Base-by-base conservation (phyloP, 2,329 filamentous ascomycete species). In the Scytalidium lignicola region DNA sequence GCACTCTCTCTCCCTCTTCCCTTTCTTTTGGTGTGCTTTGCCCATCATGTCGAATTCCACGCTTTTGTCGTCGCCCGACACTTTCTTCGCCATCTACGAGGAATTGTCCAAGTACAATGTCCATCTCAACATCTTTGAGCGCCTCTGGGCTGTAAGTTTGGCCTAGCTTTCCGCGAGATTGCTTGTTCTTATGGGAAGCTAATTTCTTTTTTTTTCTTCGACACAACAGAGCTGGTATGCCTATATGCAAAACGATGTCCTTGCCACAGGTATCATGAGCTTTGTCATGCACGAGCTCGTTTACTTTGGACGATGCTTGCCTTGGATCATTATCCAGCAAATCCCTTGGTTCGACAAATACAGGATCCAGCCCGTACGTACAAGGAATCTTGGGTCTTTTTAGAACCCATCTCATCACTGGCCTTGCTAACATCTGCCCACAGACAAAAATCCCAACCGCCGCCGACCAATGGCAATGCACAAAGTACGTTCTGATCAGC, bases 191-290 rank as follows among this genome's bases (percentile, higher is more conserved):
- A 18, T 10, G 10, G 9, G 41, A 20, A 15, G 49, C 53, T 58
- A 49, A 58, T 43, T 43, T 26, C 10, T 26, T 10, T 6, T 52
- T 43, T 43, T 26, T 26, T 26, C 23, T 6, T 52, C 49, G 47
- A 39, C 50, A 23, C 19, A 26, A 10, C 47, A 83, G 70, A 84
- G 90, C 39, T 97, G 90, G 92, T 99, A 99, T 69, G 81, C 92
- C 15, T 99, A 85, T 79, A 96, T 97, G 86, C 89, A 95, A 69
- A 99, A 99, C 69, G 93, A 99, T 72, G 85, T 88, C 48, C 83
- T 99, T 54, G 93, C 93, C 51, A 99, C 93, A 3, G 93, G 93
- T 53, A 93, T 99, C 74, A 86, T 97, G 88, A 96, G 90, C 62
- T 99, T 99, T 69, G 72, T 86, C 59, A 89, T 97, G 82, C 93